These are phyloP conservation scores for Albatrellus sp. DNA, from an alignment of 1,284 basidiomycete genomes.

Conservation along the genomic window DNA sequence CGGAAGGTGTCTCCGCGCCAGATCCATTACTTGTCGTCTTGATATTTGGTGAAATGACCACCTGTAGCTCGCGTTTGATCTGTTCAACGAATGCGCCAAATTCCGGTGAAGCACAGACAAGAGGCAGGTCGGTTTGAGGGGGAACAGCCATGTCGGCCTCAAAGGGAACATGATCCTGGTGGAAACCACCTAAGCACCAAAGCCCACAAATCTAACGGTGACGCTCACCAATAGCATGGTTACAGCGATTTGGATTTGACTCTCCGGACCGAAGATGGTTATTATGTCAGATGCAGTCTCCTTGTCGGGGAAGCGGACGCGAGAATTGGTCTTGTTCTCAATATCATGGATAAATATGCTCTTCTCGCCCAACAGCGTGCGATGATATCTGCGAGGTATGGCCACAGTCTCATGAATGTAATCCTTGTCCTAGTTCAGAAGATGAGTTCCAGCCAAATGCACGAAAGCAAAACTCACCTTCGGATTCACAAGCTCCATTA, in stretches of 20 bases:
- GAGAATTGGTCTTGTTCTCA: conserved; percentile 91
- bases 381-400: conserved; percentile 90
- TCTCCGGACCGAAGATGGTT: conserved; percentile 91
- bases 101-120: conserved; percentile 66
- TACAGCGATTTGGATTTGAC: conserved; percentile 91
- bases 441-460: background rate
- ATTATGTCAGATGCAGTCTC: conserved; percentile 88
- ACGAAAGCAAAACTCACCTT: conserved; percentile 44
- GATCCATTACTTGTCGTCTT: conserved; percentile 32
- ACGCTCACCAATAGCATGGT: conserved; percentile 81
- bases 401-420: conserved; percentile 89
- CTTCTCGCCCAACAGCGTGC: conserved; percentile 91
- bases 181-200: background rate
- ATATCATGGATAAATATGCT: conserved; percentile 96
- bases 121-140: conserved; percentile 66
- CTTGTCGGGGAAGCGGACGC: conserved; percentile 91
- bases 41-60: conserved; percentile 73
- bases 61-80: conserved; percentile 89
- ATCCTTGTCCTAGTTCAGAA: conserved; percentile 72
- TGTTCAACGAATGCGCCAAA: conserved; percentile 78
- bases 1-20: conserved; percentile 40
- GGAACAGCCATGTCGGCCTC: conserved; percentile 93
- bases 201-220: background rate
- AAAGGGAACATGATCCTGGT: conserved; percentile 90
- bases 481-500: conserved; percentile 95